Conservation (phyloP, 352 stramenopile genomes). For the Halophytophthora batemanensis region DNA sequence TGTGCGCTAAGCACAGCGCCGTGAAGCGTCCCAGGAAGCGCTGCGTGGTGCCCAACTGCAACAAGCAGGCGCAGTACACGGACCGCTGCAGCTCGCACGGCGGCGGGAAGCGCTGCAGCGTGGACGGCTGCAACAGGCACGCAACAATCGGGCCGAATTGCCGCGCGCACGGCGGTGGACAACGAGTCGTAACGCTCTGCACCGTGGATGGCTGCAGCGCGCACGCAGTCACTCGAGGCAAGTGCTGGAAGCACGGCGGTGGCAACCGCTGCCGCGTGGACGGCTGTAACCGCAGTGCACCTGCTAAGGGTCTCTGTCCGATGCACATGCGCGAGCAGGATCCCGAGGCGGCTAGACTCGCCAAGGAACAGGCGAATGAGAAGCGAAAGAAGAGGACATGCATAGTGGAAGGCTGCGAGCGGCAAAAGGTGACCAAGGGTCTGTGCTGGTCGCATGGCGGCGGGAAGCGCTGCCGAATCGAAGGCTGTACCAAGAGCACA, state of each 20-base stretch:
- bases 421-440: constrained; percentile 22
- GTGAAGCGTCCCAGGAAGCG: constrained; percentile 10
- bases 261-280: constrained; percentile 26
- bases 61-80: constrained; percentile 31
- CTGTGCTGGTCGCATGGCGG: constrained; percentile 18
- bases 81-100: constrained; percentile 22
- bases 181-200: constrained; percentile 32
- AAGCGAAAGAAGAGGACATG: constrained; percentile 57
- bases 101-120: constrained; percentile 32
- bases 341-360: constrained; percentile 32
- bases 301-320: constrained; percentile 32
- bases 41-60: constrained; percentile 25
- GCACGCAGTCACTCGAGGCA: constrained; percentile 18
- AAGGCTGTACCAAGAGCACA: constrained; percentile 41
- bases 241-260: constrained; percentile 22
- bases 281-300: constrained; percentile 42
- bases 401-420: constrained; percentile 43
- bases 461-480: constrained; percentile 18
- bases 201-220: constrained; percentile 33
- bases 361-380: constrained; percentile 31
- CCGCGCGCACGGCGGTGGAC: constrained; percentile 42
- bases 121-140: constrained; percentile 30
- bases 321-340: constrained; percentile 30
- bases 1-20: not conserved
- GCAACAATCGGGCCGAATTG: constrained; percentile 34